These are phyloP conservation scores for Fusarium nurragi DNA, from an alignment of 2,329 filamentous ascomycete species.

Conservation along the genomic window DNA sequence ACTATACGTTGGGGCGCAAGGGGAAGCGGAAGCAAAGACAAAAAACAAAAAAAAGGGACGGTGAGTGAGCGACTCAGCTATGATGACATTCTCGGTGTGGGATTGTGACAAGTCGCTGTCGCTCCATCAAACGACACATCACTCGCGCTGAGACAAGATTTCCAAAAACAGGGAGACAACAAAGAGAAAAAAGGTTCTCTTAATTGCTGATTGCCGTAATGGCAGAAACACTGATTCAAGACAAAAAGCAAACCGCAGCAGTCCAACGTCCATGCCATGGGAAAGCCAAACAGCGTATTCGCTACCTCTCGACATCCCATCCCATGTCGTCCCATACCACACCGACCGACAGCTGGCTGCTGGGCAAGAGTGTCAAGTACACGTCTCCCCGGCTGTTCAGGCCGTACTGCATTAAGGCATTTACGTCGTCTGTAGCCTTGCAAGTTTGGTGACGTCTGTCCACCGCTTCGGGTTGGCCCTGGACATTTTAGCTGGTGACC, in stretches of 20 bases:
- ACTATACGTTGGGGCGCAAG: constrained; percentile 21
- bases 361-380: constrained; percentile 37
- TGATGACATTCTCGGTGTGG: constrained; percentile 36
- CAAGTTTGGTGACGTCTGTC: constrained; percentile 33
- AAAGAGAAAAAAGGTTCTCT: not conserved
- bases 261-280: no score
- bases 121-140: constrained; percentile 31
- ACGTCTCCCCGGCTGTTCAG: constrained; percentile 33
- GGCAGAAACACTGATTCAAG: constrained; percentile 26
- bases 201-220: not conserved
- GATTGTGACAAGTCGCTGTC: constrained; percentile 35
- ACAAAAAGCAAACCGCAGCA: constrained; percentile 29
- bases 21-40: constrained; percentile 18
- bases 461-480: constrained; percentile 31
- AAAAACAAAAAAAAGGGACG: constrained; percentile 21
- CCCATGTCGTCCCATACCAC: constrained; percentile 42
- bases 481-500: constrained; percentile 13
- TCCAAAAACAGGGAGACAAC: constrained; percentile 20
- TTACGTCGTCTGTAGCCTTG: constrained; percentile 8
- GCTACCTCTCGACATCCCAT: constrained; percentile 40
- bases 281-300: constrained; percentile 17
- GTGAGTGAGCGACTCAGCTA: constrained; percentile 32
- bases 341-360: constrained; percentile 19
- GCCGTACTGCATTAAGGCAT: constrained; percentile 25
- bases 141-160: constrained; percentile 33